A percentile compares a stretch with the other conserved stretches of the same genome.
Evolutionary conservation across 441 rosid species (phyloP).

Genomic region (Bruguiera hainesii): DNA sequence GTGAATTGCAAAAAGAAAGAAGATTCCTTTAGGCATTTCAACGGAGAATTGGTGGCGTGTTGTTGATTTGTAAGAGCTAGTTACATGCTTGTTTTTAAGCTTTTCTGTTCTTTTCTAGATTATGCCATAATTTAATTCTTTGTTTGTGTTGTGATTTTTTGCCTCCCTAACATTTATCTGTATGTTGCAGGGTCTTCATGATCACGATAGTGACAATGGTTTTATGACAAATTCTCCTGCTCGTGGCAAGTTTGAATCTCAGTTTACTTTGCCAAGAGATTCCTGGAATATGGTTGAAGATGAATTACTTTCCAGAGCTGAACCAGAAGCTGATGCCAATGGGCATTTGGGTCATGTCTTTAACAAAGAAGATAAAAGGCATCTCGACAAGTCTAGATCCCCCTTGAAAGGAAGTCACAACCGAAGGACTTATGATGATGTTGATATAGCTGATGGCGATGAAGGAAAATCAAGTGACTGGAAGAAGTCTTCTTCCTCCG

Average conservation of each 20-base stretch:
- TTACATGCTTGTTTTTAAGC: constrained; percentile 22
- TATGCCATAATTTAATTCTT: constrained; percentile 16
- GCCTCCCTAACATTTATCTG: constrained; percentile 15
- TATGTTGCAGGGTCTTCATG: constrained; percentile 34
- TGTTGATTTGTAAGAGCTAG: constrained; percentile 85
- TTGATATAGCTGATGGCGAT: constrained; percentile 27
- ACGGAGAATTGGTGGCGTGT: constrained; percentile 71
- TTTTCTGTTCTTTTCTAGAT: neutral
- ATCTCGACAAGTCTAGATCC: constrained; percentile 19
- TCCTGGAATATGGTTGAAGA: constrained; percentile 20
- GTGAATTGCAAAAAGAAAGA: constrained; percentile 58
- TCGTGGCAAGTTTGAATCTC: constrained; percentile 15
- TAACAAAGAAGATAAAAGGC: constrained; percentile 24
- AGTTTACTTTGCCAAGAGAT: constrained; percentile 22
- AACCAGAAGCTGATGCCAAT: constrained; percentile 24
- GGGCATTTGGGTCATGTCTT: constrained; percentile 29
- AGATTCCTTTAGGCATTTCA: constrained; percentile 56
- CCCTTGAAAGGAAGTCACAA: constrained; percentile 36
- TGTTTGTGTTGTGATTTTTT: constrained; percentile 19
- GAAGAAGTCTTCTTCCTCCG: constrained; percentile 39
- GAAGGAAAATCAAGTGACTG: constrained; percentile 23
- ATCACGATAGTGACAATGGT: constrained; percentile 13
- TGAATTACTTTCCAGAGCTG: constrained; percentile 23
- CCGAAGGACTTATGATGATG: constrained; percentile 30
- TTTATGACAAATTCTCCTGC: constrained; percentile 1